Conservation (phyloP, 345 rosid species). For the Arabis alpina region DNA sequence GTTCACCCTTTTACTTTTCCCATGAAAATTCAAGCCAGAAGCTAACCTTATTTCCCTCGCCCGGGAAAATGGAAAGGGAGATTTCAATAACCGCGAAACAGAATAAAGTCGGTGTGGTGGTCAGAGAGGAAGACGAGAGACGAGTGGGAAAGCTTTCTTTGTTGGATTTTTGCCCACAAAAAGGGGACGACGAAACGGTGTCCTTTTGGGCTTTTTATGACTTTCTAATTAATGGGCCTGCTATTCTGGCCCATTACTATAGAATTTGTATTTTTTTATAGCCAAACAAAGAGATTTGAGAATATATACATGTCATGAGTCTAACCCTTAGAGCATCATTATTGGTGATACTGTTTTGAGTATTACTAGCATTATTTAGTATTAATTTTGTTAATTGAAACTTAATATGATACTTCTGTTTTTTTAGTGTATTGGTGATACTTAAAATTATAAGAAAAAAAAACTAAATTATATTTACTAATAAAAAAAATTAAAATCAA, state of each 20-base stretch:
- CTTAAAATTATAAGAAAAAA: too few relatives aligned
- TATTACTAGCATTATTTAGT: too few relatives aligned
- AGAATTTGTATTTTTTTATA: too few relatives aligned
- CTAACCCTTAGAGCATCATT: too few relatives aligned
- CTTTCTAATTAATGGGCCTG: background rate
- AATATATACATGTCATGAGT: too few relatives aligned
- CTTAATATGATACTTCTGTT: too few relatives aligned
- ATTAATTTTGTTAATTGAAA: too few relatives aligned
- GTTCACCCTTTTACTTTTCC: background rate
- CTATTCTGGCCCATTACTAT: background rate
- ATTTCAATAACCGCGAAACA: constrained; percentile 36
- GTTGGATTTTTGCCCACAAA: background rate
- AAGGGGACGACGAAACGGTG: constrained; percentile 24
- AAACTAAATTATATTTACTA: too few relatives aligned
- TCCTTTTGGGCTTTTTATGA: constrained; percentile 1
- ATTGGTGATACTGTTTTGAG: too few relatives aligned
- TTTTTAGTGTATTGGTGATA: too few relatives aligned
- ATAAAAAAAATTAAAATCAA: too few relatives aligned
- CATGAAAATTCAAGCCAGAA: background rate
- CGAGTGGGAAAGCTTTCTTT: background rate
- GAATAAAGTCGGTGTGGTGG: constrained; percentile 21
- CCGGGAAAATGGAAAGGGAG: constrained; percentile 33
- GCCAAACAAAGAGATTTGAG: too few relatives aligned
- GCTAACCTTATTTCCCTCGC: constrained; percentile 27
- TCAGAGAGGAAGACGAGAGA: constrained; percentile 1